Base-by-base conservation (phyloP, 345 rosid genomes). In the Iberis pinnata region DNA sequence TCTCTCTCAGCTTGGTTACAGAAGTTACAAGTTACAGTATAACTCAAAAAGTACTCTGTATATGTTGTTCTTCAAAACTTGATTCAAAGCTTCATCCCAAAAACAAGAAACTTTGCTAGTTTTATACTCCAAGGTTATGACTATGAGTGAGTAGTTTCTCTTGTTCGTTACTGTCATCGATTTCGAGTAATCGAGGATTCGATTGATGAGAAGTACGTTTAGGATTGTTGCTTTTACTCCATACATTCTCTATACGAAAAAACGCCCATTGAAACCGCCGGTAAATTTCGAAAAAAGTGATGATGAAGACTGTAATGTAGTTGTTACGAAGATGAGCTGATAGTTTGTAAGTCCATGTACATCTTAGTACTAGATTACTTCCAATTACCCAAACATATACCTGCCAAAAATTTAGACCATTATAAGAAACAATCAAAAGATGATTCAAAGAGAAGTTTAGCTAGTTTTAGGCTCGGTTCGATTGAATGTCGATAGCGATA, bases 271-370 rank as follows among this genome's bases (percentile, higher is more conserved):
- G 99, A 72, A 93, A 88, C 3, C 97, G 75, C 1, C 95, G 77
- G 72, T 81, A 55, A 9, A 86, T 85, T 82, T 92, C 99, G 76
- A 83, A 64, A 9, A 80, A 76, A n/a, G 83, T 64, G 56, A 93
- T 86, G 18, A 84, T 24, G 49, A 93, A 93, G 40, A 88, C 76
- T 0, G 94, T 93, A 6, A 77, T 77, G 70, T 93, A 86, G 61
- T 93, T 93, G 52, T 86, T 83, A 42, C 94, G 95, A 43, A 93
- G 94, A 76, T 88, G 97, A 47, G 97, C 94, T 13, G 99, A 93
- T 18, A 88, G 66, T 73, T 93, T 93, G 73, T 88, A 93, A 2
- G 95, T 93, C 99, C 99, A 93, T 20, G 94, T 82, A 73, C 97
- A 88, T 6, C 99, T 79, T 58, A 88, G 62, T 63, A 93, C 78